Conservation (phyloP, 805 yeast species). For the Teunomyces kruisii region DNA sequence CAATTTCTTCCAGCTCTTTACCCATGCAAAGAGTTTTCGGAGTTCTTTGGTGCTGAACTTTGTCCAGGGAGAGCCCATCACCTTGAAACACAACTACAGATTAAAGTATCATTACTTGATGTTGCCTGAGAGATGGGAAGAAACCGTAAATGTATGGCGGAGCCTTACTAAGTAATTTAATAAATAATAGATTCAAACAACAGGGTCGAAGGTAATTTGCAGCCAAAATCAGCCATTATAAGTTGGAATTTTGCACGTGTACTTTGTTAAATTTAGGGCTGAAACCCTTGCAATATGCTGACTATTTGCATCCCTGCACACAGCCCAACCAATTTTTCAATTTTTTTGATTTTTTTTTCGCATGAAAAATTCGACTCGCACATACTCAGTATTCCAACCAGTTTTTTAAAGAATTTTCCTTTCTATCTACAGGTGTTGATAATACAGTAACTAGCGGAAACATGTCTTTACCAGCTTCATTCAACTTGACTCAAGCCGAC, state of each 20-base stretch:
- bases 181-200: background rate
- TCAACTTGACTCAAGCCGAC: conserved; percentile 95
- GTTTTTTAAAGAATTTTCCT: conserved; percentile 5
- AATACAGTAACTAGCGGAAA: conserved; percentile 11
- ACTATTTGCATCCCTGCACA: background rate
- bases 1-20: conserved; percentile 30
- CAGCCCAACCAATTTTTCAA: background rate
- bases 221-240: no score
- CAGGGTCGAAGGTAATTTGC: background rate
- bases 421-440: conserved; percentile 3
- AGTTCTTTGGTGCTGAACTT: conserved; percentile 21
- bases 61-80: conserved; percentile 25
- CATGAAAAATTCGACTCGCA: conserved; percentile 4
- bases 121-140: conserved; percentile 34
- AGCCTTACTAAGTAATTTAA: background rate
- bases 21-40: conserved; percentile 27
- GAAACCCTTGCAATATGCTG: conserved; percentile 2
- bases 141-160: background rate
- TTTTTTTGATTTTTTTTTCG: conserved; percentile 1
- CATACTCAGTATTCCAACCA: conserved; percentile 4
- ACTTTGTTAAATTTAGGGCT: background rate
- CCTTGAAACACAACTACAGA: conserved; percentile 22
- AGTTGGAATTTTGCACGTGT: conserved; percentile 7
- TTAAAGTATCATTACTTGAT: conserved; percentile 34
- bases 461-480: conserved; percentile 85